Evolutionary conservation across 305 asterid genomes (phyloP).

Genomic region (Striga hermonthica): DNA sequence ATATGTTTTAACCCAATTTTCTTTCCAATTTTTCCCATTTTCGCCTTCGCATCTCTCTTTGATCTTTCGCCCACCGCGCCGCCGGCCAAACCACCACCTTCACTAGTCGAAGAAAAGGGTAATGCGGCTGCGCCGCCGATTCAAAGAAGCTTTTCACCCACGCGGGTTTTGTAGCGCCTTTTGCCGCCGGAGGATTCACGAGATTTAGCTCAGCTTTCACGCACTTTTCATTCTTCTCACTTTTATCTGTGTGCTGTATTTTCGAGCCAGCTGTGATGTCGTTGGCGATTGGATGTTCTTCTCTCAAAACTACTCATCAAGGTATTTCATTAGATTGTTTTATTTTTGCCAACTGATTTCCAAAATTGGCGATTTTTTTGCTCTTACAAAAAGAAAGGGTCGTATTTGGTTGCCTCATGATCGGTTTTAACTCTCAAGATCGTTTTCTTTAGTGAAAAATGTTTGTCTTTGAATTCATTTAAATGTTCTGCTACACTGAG

Average conservation of each 20-base stretch:
- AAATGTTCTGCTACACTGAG: neutral
- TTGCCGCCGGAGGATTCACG: slow-evolving; percentile 25
- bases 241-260: neutral
- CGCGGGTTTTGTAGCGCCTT: neutral
- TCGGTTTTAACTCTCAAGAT: neutral
- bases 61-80: slow-evolving; percentile 18
- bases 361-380: too few species aligned
- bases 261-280: slow-evolving; percentile 33
- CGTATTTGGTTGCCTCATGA: neutral
- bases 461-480: neutral
- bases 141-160: too few species aligned
- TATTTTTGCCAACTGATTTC: neutral
- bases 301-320: slow-evolving; percentile 38
- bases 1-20: too few species aligned
- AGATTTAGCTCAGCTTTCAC: slow-evolving; percentile 4
- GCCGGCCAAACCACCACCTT: slow-evolving; percentile 1
- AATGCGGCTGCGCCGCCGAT: slow-evolving; percentile 30
- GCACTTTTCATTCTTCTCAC: neutral
- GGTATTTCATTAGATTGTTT: slow-evolving; percentile 28
- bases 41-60: slow-evolving; percentile 18
- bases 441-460: neutral
- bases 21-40: neutral
- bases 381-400: neutral
- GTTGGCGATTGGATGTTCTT: slow-evolving; percentile 39
- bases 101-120: neutral